Evolutionary conservation across 371 early-diverging fungal genomes (phyloP).

Genomic region (Thermomucor indicae-seudaticae): DNA sequence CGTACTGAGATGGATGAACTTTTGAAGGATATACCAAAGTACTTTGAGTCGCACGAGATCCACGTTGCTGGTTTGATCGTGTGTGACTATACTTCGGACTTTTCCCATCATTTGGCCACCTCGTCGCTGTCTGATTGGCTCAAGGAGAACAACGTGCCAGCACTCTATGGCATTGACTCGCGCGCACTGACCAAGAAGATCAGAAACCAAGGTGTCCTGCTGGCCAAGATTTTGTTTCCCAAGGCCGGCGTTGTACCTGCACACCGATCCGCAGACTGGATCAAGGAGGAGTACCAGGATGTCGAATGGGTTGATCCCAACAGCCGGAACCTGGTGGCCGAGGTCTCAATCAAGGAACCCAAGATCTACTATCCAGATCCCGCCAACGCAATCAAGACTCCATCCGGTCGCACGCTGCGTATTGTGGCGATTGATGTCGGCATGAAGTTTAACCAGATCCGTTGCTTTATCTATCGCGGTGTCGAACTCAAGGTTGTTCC

Average conservation of each 20-base stretch:
- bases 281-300: slow-evolving; percentile 66
- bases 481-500: slow-evolving; percentile 94
- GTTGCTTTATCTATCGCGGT: slow-evolving; percentile 92
- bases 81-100: slow-evolving; percentile 72
- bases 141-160: slow-evolving; percentile 79
- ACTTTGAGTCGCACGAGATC: slow-evolving; percentile 84
- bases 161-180: slow-evolving; percentile 90
- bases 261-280: slow-evolving; percentile 50
- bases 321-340: slow-evolving; percentile 85
- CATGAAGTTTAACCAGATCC: slow-evolving; percentile 97
- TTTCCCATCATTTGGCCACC: slow-evolving; percentile 90
- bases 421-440: slow-evolving; percentile 95
- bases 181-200: slow-evolving; percentile 85
- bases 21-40: slow-evolving; percentile 76
- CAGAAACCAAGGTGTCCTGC: slow-evolving; percentile 79
- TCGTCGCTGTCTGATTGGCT: slow-evolving; percentile 89
- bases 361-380: slow-evolving; percentile 70
- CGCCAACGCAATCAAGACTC: slow-evolving; percentile 55
- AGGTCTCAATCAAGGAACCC: slow-evolving; percentile 83
- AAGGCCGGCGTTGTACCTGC: slow-evolving; percentile 59
- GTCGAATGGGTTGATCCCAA: slow-evolving; percentile 93
- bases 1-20: slow-evolving; percentile 67
- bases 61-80: slow-evolving; percentile 88
- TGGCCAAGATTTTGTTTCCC: slow-evolving; percentile 84
- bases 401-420: slow-evolving; percentile 77